A percentile compares a stretch with the other conserved stretches of the same genome.
Conservation (phyloP, 75 land plant genomes). For the Sequoiadendron giganteum region DNA sequence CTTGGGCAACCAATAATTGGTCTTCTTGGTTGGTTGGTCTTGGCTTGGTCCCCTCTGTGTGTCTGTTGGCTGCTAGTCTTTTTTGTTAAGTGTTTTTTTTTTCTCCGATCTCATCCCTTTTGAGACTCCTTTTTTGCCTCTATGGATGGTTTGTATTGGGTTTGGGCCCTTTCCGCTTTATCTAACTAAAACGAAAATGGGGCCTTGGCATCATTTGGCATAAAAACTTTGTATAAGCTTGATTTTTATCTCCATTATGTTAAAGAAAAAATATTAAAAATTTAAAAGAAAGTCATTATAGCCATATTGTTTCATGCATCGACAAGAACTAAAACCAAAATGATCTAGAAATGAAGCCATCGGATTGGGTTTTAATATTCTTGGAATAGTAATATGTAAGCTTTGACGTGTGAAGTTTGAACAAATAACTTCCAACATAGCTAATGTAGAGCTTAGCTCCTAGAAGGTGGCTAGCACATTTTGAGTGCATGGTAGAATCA, state of each 20-base stretch:
- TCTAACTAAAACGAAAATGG: too few relatives aligned
- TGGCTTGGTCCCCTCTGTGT: too few relatives aligned
- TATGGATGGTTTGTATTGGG: too few relatives aligned
- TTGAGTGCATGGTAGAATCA: slow-evolving; percentile 64
- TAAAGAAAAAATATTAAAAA: slow-evolving; percentile 30
- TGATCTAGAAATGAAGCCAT: background rate
- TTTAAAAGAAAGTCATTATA: slow-evolving; percentile 4
- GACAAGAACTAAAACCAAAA: background rate
- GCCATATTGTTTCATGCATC: background rate
- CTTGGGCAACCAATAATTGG: too few relatives aligned
- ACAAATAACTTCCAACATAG: slow-evolving; percentile 58
- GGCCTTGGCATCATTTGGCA: slow-evolving; percentile 61
- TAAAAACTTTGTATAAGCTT: slow-evolving; percentile 91
- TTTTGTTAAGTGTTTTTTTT: too few relatives aligned
- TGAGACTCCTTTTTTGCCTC: too few relatives aligned
- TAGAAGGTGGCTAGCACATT: slow-evolving; percentile 52
- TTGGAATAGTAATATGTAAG: background rate
- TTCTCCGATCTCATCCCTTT: too few relatives aligned
- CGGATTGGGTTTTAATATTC: background rate
- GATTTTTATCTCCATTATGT: slow-evolving; percentile 79
- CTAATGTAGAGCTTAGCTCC: slow-evolving; percentile 81
- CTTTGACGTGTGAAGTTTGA: background rate
- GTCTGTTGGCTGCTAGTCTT: too few relatives aligned
- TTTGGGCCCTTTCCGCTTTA: too few relatives aligned
- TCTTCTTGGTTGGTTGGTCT: too few relatives aligned